phyloP scores from a whole-genome alignment of 768 basidiomycete genomes.

The Pholiota microspora region DNA sequence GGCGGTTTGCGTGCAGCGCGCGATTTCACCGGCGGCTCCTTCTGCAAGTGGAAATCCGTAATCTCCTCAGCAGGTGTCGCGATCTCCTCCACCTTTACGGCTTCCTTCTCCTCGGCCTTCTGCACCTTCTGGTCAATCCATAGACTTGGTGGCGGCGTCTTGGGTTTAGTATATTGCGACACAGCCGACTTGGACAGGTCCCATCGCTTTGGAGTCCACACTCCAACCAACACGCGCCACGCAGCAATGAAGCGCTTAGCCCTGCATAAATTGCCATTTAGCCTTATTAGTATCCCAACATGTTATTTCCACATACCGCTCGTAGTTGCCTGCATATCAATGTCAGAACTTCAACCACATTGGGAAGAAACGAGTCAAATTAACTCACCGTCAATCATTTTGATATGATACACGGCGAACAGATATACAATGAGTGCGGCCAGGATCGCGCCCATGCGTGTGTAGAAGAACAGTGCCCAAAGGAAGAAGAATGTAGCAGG shows the following conservation, averaged over 20 bases:
- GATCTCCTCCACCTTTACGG: conserved; percentile 5
- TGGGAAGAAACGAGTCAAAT: conserved; percentile 17
- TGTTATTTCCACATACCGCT: too few relatives aligned
- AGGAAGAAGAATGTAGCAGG: conserved; percentile 80
- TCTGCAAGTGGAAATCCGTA: conserved; percentile 23
- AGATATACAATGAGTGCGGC: conserved; percentile 70
- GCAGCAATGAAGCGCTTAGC: conserved; percentile 85
- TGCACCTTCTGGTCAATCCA: conserved; percentile 70
- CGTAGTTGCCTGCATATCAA: conserved; percentile 60
- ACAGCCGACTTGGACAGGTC: conserved; percentile 78
- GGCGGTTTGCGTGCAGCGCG: conserved; percentile 53
- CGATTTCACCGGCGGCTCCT: conserved; percentile 42
- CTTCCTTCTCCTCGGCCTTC: conserved; percentile 23
- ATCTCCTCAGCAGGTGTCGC: conserved; percentile 16
- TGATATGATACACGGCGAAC: conserved; percentile 83
- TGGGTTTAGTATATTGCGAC: conserved; percentile 67
- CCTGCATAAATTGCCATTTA: conserved; percentile 48
- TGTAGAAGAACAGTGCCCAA: conserved; percentile 83
- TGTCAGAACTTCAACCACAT: conserved; percentile 4
- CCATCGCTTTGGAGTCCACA: conserved; percentile 86
- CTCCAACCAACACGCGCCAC: conserved; percentile 96
- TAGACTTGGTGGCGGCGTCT: conserved; percentile 61
- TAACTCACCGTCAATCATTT: conserved; percentile 77
- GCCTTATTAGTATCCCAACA: conserved; percentile 24
- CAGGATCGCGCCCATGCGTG: conserved; percentile 67